Evolutionary conservation across 2,329 filamentous ascomycete species (phyloP).

Genomic region (Rosellinia necatrix): DNA sequence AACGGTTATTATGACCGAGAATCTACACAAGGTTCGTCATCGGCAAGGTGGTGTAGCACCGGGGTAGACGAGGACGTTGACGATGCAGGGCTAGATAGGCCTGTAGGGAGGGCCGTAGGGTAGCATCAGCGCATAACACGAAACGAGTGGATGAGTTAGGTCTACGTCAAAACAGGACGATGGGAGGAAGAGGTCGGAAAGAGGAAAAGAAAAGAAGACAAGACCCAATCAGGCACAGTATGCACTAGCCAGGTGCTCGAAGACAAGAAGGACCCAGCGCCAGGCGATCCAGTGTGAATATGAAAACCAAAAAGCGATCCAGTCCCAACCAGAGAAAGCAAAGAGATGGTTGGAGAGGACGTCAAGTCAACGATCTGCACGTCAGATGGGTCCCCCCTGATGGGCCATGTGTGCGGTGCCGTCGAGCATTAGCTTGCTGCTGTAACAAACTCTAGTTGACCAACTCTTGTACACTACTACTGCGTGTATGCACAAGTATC

Average conservation of each 20-base stretch:
- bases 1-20: constrained; percentile 9
- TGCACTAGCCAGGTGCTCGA: neutral
- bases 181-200: neutral
- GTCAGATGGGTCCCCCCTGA: constrained; percentile 12
- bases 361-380: constrained; percentile 25
- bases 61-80: constrained; percentile 32
- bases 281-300: constrained; percentile 8
- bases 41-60: constrained; percentile 20
- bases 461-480: too few relatives aligned
- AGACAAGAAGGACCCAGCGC: constrained; percentile 30
- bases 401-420: neutral
- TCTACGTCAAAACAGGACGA: neutral
- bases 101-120: neutral
- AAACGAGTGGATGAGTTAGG: constrained; percentile 20
- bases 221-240: neutral
- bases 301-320: neutral
- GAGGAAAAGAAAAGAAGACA: constrained; percentile 10
- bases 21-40: neutral
- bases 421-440: constrained; percentile 6
- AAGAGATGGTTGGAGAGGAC: constrained; percentile 31
- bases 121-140: constrained; percentile 22
- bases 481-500: too few relatives aligned
- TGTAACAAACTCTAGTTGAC: too few relatives aligned
- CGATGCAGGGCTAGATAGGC: constrained; percentile 22
- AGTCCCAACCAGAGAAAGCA: constrained; percentile 2